These are phyloP conservation scores for Starmerella asiatica DNA, from an alignment of 805 yeast species.

Conservation along the genomic window DNA sequence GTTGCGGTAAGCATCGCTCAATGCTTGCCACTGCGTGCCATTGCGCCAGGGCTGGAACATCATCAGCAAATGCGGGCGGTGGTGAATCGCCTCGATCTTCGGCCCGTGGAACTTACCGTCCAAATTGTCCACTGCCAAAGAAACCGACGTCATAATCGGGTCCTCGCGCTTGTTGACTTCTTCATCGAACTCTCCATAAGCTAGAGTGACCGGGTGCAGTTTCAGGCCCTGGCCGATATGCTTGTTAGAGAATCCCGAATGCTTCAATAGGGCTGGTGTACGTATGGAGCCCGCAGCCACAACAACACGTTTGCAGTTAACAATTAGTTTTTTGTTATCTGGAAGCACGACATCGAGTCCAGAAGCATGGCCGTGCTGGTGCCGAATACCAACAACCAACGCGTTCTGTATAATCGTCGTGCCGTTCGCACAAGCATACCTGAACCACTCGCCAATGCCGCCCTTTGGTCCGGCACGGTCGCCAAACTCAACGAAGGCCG, in stretches of 20 bases:
- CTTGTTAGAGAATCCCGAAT: constrained; percentile 38
- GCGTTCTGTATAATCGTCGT: constrained; percentile 36
- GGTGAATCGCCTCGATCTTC: constrained; percentile 37
- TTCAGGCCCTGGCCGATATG: constrained; percentile 40
- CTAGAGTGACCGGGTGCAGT: constrained; percentile 36
- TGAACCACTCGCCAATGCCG: constrained; percentile 38
- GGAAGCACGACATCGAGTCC: constrained; percentile 33
- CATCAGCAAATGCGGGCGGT: constrained; percentile 33
- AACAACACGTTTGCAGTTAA: constrained; percentile 35
- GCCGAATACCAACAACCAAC: constrained; percentile 30
- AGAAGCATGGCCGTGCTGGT: constrained; percentile 32
- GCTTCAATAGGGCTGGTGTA: constrained; percentile 36
- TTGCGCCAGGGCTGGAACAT: constrained; percentile 34
- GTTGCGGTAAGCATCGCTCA: constrained; percentile 30
- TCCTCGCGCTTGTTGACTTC: constrained; percentile 31
- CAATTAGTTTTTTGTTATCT: constrained; percentile 15
- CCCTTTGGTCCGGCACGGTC: constrained; percentile 40
- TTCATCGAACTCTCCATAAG: constrained; percentile 33
- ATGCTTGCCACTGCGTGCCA: constrained; percentile 28
- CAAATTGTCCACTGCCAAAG: constrained; percentile 35
- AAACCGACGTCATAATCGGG: constrained; percentile 39
- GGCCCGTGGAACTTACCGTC: constrained; percentile 44
- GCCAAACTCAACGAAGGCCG: constrained; percentile 39
- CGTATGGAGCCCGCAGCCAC: constrained; percentile 37
- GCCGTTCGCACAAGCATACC: constrained; percentile 36